Evolutionary conservation across 352 stramenopile species (phyloP).

Genomic region (Phytophthora multivora): DNA sequence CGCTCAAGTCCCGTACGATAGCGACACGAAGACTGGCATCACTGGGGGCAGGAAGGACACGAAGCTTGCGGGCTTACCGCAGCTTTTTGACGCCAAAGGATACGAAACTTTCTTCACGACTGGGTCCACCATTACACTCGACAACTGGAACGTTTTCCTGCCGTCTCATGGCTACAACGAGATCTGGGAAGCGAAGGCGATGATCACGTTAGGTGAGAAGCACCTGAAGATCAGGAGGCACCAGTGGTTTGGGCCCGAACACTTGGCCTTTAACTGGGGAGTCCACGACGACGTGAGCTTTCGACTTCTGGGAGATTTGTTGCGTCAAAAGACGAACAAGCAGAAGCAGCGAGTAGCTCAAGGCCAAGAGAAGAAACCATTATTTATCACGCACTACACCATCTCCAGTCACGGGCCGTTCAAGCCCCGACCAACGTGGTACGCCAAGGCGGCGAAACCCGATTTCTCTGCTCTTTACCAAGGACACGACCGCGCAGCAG

Average conservation of each 20-base stretch:
- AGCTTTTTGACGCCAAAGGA: slow-evolving; percentile 53
- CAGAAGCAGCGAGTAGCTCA: slow-evolving; percentile 26
- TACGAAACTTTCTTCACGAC: slow-evolving; percentile 70
- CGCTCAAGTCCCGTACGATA: slow-evolving; percentile 62
- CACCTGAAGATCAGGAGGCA: slow-evolving; percentile 37
- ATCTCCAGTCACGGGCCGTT: slow-evolving; percentile 56
- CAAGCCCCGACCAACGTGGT: slow-evolving; percentile 41
- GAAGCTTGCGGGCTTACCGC: slow-evolving; percentile 47
- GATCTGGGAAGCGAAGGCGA: slow-evolving; percentile 38
- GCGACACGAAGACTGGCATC: slow-evolving; percentile 44
- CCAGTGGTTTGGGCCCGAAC: slow-evolving; percentile 33
- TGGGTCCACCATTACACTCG: slow-evolving; percentile 31
- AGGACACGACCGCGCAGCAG: slow-evolving; percentile 27
- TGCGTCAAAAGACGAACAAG: slow-evolving; percentile 43
- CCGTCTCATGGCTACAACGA: slow-evolving; percentile 50
- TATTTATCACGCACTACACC: slow-evolving; percentile 63
- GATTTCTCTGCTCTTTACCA: slow-evolving; percentile 58
- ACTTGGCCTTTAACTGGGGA: slow-evolving; percentile 37
- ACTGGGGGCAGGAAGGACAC: slow-evolving; percentile 37
- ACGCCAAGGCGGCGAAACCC: slow-evolving; percentile 39
- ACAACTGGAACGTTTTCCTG: slow-evolving; percentile 65
- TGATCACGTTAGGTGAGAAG: slow-evolving; percentile 40
- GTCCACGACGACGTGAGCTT: slow-evolving; percentile 59
- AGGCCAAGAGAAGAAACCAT: slow-evolving; percentile 36
- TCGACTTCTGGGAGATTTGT: slow-evolving; percentile 44